Base-by-base conservation (phyloP, 257 asterid species). In the Rubia yunnanensis region DNA sequence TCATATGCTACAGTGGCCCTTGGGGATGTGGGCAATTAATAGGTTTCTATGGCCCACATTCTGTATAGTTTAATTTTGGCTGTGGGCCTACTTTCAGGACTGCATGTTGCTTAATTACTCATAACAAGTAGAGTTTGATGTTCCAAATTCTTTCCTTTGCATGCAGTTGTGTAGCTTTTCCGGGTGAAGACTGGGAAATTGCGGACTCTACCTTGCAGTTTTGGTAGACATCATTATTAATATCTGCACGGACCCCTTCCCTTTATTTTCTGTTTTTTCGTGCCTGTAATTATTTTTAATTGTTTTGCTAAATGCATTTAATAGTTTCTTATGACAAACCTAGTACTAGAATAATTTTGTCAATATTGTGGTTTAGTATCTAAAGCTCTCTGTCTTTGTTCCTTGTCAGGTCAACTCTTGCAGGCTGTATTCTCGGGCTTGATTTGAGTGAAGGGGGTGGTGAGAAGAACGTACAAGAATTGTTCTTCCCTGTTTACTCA, bases 141-240 rank as follows among this genome's bases (percentile, higher is more conserved):
- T 10, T 61, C 56, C 28, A 2, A 62, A 18, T 61, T 35, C 28
- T 13, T 36, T 49, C 41, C 49, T 34, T 53, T 78, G 58, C 61
- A 73, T 83, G 79, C 90, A 91, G 96, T 63, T 88, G 96, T 67
- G 85, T 78, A 63, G 76, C 86, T 72, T 91, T 84, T 84, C 88
- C 89, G 75, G 77, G 92, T 75, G 96, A 82, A 64, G 96, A 84
- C 67, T 91, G 97, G 96, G 96, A 88, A 69, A 86, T 91, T 56
- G 97, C 85, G 2, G 95, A 88, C 77, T 88, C 92, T 65, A 91
- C 97, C 62, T 77, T 91, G 79, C 97, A 80, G 71, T 91, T 88
- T 76, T 91, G 97, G 97, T 91, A 83, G 68, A 50, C 55, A 68
- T 65, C 23, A 39, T 54, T 67, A 67, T 70, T 49, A 35, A 50